Base-by-base conservation (phyloP, 2,329 filamentous ascomycete species). In the Dryadomyces quercus-mongolicae region DNA sequence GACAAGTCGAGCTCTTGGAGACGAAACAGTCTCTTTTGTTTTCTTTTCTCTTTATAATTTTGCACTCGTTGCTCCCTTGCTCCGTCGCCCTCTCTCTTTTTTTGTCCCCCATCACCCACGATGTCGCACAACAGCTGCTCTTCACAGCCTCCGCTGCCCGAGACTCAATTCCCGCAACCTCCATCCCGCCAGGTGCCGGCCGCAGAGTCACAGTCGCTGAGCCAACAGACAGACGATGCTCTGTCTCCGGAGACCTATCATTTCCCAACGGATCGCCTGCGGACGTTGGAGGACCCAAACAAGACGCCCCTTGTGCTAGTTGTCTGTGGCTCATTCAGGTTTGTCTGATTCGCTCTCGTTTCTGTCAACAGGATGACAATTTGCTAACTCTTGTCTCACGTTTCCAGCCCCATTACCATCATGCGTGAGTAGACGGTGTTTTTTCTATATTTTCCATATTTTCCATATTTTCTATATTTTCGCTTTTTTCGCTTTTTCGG, bases 261-360 rank as follows among this genome's bases (percentile, higher is more conserved):
- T 5, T 58, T 61, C 25, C 60, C 60, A 16, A 59, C 60, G 2
- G 42, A 56, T 16, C 55, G 58, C 8, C 54, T 61, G 15, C 55
- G 56, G 25, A 38, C 51, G 18, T 55, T 57, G 16, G 44, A 55
- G 36, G 52, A 59, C 38, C 51, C 55, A 0, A 52, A 51, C 20
- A 67, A 65, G 56, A 66, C 60, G 9, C 67, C 67, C 6, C 57
- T 69, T n/a, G 65, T 68, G 9, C 58, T 69, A 16, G 66, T 69
- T 1, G 65, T 66, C 21, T 69, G 67, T 58, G 67, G 67, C 15
- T 68, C 66, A 55, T 62, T 69, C 61, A 61, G 64, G 65, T 66
- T n/a, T 13, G 62, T 44, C 38, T 42, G 12, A 15, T 42, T 42
- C 16, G 38, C 38, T 42, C 16, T 42, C 38, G 12, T 42, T 4